A percentile compares a stretch with the other conserved stretches of the same genome.
Evolutionary conservation across 257 asterid species (phyloP).

Genomic region (Rubia yunnanensis): DNA sequence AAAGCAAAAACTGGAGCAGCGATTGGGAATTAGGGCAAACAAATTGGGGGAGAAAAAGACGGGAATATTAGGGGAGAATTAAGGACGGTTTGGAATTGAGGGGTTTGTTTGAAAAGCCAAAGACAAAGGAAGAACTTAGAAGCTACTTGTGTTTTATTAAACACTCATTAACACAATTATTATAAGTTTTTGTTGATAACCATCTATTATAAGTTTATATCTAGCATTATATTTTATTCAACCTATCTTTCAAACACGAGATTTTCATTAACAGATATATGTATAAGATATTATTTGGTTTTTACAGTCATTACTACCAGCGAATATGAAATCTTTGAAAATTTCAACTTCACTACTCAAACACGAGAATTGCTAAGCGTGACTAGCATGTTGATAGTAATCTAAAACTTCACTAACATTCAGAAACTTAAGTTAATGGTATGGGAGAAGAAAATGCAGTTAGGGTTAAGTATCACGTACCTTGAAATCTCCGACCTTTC

Average conservation of each 20-base stretch:
- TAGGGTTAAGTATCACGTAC: not conserved
- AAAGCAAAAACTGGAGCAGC: not conserved
- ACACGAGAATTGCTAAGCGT: too few species aligned
- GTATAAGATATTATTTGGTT: too few species aligned
- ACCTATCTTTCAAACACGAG: too few species aligned
- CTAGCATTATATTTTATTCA: too few species aligned
- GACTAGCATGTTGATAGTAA: too few species aligned
- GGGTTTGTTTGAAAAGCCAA: not conserved
- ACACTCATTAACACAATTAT: not conserved
- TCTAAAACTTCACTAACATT: not conserved
- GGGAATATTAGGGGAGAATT: not conserved
- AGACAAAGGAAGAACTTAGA: not conserved
- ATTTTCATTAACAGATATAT: too few species aligned
- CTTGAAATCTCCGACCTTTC: not conserved
- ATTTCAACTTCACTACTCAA: too few species aligned
- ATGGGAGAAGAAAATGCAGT: not conserved
- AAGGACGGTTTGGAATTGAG: slow-evolving; percentile 18
- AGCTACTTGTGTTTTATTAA: not conserved
- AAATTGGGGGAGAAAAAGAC: not conserved
- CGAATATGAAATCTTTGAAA: not conserved
- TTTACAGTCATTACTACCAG: too few species aligned
- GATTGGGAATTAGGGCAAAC: slow-evolving; percentile 21
- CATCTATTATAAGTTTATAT: too few species aligned
- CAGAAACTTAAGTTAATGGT: not conserved
- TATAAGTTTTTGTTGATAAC: too few species aligned